Conservation (phyloP, 2,329 filamentous ascomycete genomes). For the Bimuria novae-zelandiae region DNA sequence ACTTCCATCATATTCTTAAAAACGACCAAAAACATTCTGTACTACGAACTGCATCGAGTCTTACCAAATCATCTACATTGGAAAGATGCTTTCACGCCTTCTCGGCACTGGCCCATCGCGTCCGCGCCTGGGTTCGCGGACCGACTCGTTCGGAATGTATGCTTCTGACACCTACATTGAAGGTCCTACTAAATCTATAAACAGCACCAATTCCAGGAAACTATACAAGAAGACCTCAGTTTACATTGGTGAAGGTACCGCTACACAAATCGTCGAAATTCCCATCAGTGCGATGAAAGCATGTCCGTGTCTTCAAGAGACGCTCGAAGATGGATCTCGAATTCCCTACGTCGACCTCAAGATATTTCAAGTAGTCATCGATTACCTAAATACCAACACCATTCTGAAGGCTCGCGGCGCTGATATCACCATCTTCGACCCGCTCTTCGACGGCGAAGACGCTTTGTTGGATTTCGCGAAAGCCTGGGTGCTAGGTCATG, state of each 20-base stretch:
- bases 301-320: background rate
- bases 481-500: conserved; percentile 19
- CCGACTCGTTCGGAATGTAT: no score
- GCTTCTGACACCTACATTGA: no score
- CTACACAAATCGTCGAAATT: background rate
- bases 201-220: background rate
- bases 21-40: no score
- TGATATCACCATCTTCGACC: conserved; percentile 1
- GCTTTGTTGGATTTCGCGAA: conserved; percentile 19
- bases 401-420: conserved; percentile 2
- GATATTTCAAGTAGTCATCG: conserved; percentile 10
- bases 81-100: no score
- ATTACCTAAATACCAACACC: conserved; percentile 4
- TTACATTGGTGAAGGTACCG: background rate
- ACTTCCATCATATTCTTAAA: no score
- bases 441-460: conserved; percentile 9
- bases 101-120: no score
- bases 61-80: no score
- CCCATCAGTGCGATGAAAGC: background rate
- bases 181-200: background rate
- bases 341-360: background rate
- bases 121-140: no score
- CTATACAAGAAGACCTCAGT: background rate
- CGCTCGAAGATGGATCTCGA: background rate
- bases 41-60: no score